Base-by-base conservation (phyloP, 139 green algal species). In the Eudorina sp. region DNA sequence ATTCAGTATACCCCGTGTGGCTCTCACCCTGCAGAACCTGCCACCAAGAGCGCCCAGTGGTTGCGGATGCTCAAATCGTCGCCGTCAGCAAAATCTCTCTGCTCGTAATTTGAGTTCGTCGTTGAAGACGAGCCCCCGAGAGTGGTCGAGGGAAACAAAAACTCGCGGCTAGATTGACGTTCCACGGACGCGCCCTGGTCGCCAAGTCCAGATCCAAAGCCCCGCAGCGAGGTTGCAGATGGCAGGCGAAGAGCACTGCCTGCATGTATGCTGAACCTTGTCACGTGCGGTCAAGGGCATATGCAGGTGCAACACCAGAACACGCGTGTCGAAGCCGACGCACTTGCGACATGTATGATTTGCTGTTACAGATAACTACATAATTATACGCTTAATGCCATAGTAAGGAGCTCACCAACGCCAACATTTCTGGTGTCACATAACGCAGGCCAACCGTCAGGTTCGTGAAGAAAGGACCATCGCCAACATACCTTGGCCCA, bases 41-140 rank as follows among this genome's bases (percentile, higher is more conserved):
- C 97, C 36, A 99, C 92, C 3, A 99, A 83, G 2, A 99, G 85
- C 0, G 97, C 97, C 96, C 97, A 99, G 38, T 97, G 95, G 45
- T 81, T 70, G 25, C 25, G 43, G 21, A 94, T 83, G 8, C 36
- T 70, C 25, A 40, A 43, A 48, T 95, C 90, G n/a, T 94, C 92
- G 6, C 83, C 87, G 36, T 94, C 89, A 1, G 13, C 29, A 48
- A 95, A 93, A 62, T 95, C 89, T 4, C 27, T 75, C 25, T 6
- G 66, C 18, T 9, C 13, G 51, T 58, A 13, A 58, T 13, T 16
- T 58, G 51, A 16, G 51, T n/a, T n/a, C n/a, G n/a, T n/a, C n/a
- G n/a, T n/a, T n/a, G n/a, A n/a, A n/a, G n/a, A n/a, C n/a, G n/a
- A n/a, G n/a, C n/a, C n/a, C n/a, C n/a, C n/a, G n/a, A n/a, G n/a